phyloP scores from a whole-genome alignment of 225 moss, liverwort and hornwort genomes.

The Physcomitrium patens region DNA sequence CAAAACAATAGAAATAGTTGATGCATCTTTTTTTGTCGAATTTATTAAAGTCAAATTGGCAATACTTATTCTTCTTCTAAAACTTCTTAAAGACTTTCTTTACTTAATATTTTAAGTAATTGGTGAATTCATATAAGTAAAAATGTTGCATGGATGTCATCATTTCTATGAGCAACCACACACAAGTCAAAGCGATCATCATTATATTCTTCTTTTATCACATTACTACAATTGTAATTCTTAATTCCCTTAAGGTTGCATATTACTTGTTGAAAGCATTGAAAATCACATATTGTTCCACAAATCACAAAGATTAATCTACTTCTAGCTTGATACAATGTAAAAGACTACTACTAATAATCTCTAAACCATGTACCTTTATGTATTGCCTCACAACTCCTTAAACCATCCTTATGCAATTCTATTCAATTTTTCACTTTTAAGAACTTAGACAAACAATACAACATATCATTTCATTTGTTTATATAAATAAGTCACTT shows the following conservation, averaged over 20 bases:
- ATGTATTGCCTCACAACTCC: too few species aligned
- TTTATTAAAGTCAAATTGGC: constrained; percentile 18
- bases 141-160: constrained; percentile 24
- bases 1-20: constrained; percentile 23
- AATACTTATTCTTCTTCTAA: constrained; percentile 13
- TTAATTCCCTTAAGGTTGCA: background rate
- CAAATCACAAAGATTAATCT: background rate
- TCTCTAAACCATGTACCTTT: too few species aligned
- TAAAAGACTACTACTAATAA: too few species aligned
- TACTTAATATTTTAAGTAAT: constrained; percentile 9
- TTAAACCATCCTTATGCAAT: too few species aligned
- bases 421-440: too few species aligned
- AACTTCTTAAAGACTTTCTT: constrained; percentile 27
- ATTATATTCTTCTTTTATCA: background rate
- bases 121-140: constrained; percentile 25
- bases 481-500: too few species aligned
- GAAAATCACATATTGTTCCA: background rate
- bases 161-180: constrained; percentile 41
- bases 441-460: too few species aligned
- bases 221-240: background rate
- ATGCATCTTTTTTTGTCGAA: background rate
- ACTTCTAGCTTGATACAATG: background rate
- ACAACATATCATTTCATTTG: too few species aligned
- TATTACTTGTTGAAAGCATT: background rate
- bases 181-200: constrained; percentile 14